Base-by-base conservation (phyloP, 768 basidiomycete species). In the Tephrocybe sp. region DNA sequence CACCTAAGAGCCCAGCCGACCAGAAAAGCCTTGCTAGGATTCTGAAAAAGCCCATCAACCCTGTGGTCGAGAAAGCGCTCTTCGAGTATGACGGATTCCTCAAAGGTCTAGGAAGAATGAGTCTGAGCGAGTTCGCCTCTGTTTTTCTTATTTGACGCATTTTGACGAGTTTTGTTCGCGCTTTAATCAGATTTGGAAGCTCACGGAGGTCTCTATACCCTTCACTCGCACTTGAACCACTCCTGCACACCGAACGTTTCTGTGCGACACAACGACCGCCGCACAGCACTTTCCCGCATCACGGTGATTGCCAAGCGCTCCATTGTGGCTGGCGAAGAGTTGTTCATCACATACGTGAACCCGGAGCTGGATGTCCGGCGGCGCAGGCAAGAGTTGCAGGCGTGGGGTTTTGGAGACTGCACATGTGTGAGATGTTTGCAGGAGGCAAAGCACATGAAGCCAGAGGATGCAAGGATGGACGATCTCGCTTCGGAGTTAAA, bases 141-240 rank as follows among this genome's bases (percentile, higher is more conserved):
- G 4, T 23, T 30, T 5, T 54, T 25, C 48, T 40, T 45, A 38
- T 48, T 33, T 18, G 32, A 49, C 51, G n/a, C 48, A 32, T 40
- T 42, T 37, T 45, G 48, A 30, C 18, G 6, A 17, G 11, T 48
- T 52, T 33, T 34, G n/a, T 34, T 39, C 37, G 14, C 37, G 33
- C 17, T 32, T 15, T 20, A 6, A 40, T 15, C 15, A 87, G 87
- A 93, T 62, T 73, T 93, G 45, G 93, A 94, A 69, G 81, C 86
- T 1, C 90, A 93, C 48, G 92, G 91, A 2, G 93, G 92, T 2
- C 72, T 96, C 9, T 96, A 94, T 68, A 79, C 78, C 18, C 77
- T 94, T 4, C 92, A 95, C 64, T 87, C 92, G 2, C 90, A 94
- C 58, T 66, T 95, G 25, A 97, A 96, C 67, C 93, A 97, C 65